A percentile compares a stretch with the other conserved stretches of the same genome.
Conservation (phyloP, 192 early-diverging fungal genomes). For the Spinellus fusiger region DNA sequence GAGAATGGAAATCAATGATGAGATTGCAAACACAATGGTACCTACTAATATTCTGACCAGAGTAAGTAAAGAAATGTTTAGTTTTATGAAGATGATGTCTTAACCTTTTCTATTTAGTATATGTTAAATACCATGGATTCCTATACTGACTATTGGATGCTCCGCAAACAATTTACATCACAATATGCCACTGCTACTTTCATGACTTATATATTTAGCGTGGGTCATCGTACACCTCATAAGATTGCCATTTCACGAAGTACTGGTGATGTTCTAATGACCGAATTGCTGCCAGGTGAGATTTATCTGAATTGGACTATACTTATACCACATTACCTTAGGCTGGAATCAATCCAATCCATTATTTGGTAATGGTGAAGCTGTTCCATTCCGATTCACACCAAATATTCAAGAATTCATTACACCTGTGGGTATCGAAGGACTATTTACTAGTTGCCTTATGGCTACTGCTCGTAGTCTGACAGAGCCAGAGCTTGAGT, state of each 20-base stretch:
- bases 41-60: conserved; percentile 80
- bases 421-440: conserved; percentile 89
- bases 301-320: too few species aligned
- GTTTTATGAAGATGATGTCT: neutral
- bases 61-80: too few species aligned
- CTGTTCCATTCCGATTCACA: conserved; percentile 96
- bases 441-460: conserved; percentile 77
- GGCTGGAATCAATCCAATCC: conserved; percentile 41
- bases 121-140: conserved; percentile 67
- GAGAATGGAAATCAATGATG: conserved; percentile 83
- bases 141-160: conserved; percentile 88
- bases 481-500: conserved; percentile 78
- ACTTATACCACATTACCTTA: too few species aligned
- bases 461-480: conserved; percentile 82
- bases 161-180: conserved; percentile 89
- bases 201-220: conserved; percentile 87
- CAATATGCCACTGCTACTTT: conserved; percentile 87
- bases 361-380: conserved; percentile 65
- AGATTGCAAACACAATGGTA: conserved; percentile 77
- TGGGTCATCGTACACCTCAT: conserved; percentile 80
- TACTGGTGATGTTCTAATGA: conserved; percentile 82
- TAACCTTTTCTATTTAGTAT: conserved; percentile 38
- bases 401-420: conserved; percentile 96
- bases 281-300: conserved; percentile 79
- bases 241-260: conserved; percentile 83